A percentile compares a stretch with the other conserved stretches of the same genome.
Conservation (phyloP, 192 early-diverging fungal species). For the Haplosporangium gracile region DNA sequence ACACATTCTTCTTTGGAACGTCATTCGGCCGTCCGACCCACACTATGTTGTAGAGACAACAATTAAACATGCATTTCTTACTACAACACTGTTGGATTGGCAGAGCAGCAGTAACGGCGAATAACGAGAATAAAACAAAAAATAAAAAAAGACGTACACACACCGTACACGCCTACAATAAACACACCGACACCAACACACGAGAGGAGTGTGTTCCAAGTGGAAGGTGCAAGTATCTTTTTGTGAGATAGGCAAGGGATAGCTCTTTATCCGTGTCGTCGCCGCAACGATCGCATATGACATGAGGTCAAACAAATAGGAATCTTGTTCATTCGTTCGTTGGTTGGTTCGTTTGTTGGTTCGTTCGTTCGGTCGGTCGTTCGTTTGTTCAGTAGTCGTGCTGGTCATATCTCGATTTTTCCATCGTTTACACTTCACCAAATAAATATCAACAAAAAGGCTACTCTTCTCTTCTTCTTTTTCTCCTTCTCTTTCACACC, state of each 20-base stretch:
- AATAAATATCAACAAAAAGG: not conserved
- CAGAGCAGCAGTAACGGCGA: not conserved
- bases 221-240: too few relatives aligned
- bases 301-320: too few relatives aligned
- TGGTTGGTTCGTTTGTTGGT: too few relatives aligned
- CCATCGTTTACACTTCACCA: not conserved
- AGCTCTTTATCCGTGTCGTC: too few relatives aligned
- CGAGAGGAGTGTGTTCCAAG: too few relatives aligned
- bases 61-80: not conserved
- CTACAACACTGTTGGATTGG: not conserved
- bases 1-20: not conserved
- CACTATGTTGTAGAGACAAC: too few relatives aligned
- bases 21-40: not conserved
- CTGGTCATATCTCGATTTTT: not conserved
- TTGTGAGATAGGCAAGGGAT: too few relatives aligned
- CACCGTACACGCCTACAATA: not conserved
- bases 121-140: not conserved
- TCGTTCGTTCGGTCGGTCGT: too few relatives aligned
- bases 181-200: too few relatives aligned
- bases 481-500: not conserved
- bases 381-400: too few relatives aligned
- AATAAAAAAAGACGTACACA: conserved; percentile 4
- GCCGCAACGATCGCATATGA: too few relatives aligned
- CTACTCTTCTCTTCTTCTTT: not conserved
- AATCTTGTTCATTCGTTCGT: too few relatives aligned